Base-by-base conservation (phyloP, 2,329 filamentous ascomycete genomes). In the Bipolaris victoriae region DNA sequence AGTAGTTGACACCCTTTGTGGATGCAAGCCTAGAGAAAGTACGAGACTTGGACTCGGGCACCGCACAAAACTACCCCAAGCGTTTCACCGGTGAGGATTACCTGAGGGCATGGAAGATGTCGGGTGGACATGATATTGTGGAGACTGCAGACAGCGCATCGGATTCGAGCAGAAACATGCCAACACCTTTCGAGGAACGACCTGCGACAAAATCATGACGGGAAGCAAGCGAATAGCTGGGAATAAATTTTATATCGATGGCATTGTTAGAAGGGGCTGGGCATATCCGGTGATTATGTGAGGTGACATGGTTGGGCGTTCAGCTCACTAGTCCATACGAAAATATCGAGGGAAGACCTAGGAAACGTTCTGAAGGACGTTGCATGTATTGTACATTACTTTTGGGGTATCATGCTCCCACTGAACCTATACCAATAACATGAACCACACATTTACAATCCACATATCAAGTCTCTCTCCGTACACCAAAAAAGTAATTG, bases 401-500 rank as follows among this genome's bases (percentile, higher is more conserved):
- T 49, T 29, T 26, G 48, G 33, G 57, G 53, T 59, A 58, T 54
- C 60, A 50, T 50, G 39, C 40, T 51, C 15, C 46, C 46, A 40
- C 35, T 36, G 35, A 39, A 18, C 15, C 46, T 29, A 39, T 48
- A 37, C 22, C n/a, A 18, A 33, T 26, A 15, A 43, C 13, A 53
- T 24, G n/a, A 43, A 52, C 20, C 22, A n/a, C 44, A 35, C 52
- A 55, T 22, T 10, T 15, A 15, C 41, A 18, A 45, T 18, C 5
- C 7, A 33, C 3, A 36, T 33, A 16, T 50, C 53, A 60, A 58
- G 35, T 20, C 44, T 54, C 66, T 73, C 81, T 89, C 78, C 88
- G 86, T 41, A 97, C 88, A 7, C 86, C 95, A 76, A 97, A 96
- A 77, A 99, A 98, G 79, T 98, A 99, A 76, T 99, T 99, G 9